A percentile compares a stretch with the other conserved stretches of the same genome.
phyloP scores from a whole-genome alignment of 805 yeast species.

The Torulaspora microellipsoides region DNA sequence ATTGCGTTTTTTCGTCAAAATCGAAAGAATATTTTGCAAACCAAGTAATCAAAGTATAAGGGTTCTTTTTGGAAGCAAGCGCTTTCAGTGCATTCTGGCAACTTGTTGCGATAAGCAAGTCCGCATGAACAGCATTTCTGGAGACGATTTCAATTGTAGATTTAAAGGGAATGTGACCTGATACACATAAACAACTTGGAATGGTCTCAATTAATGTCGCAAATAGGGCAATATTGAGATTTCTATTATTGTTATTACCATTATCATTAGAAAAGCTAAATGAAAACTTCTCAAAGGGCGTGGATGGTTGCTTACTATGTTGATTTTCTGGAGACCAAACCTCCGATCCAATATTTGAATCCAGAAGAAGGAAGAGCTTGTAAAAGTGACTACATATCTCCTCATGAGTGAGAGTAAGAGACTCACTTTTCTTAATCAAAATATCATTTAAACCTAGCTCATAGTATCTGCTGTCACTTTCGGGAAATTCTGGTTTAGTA shows the following conservation, averaged over 20 bases:
- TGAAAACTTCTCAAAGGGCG: conserved; percentile 38
- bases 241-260: conserved; percentile 27
- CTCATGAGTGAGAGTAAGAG: conserved; percentile 49
- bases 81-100: conserved; percentile 59
- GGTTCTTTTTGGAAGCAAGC: conserved; percentile 63
- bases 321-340: conserved; percentile 37
- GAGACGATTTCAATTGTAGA: conserved; percentile 71
- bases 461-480: conserved; percentile 32
- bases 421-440: conserved; percentile 28
- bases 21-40: conserved; percentile 79
- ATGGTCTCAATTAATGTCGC: conserved; percentile 64
- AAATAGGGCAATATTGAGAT: conserved; percentile 54
- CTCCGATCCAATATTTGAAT: conserved; percentile 51
- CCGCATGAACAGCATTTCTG: conserved; percentile 68
- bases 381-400: conserved; percentile 62
- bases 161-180: conserved; percentile 50
- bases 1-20: conserved; percentile 64
- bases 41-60: conserved; percentile 63
- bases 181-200: conserved; percentile 60
- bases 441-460: conserved; percentile 34
- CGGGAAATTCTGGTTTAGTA: conserved; percentile 74
- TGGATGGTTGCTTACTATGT: conserved; percentile 33
- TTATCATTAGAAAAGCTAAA: conserved; percentile 40
- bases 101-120: conserved; percentile 56
- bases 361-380: conserved; percentile 53